Percentiles rank a stretch among this genome's conserved stretches.
phyloP scores from a whole-genome alignment of 139 green algal genomes.

The Picochlorum sp. region DNA sequence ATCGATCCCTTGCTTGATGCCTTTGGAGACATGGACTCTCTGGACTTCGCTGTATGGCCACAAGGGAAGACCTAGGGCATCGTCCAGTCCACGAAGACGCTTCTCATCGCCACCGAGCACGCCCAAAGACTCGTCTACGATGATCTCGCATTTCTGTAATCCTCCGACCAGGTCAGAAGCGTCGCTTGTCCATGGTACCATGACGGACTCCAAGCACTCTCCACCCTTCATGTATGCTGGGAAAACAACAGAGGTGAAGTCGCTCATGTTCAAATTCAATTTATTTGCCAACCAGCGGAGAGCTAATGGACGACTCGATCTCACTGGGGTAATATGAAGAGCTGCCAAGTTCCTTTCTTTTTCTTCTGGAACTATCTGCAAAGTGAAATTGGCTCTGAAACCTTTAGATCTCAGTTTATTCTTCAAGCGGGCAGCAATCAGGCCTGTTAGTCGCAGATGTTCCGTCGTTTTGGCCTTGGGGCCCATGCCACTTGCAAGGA shows the following conservation, averaged over 20 bases:
- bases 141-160: not conserved
- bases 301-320: constrained; percentile 58
- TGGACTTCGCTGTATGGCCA: not conserved
- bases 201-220: not conserved
- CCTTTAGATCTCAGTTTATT: constrained; percentile 39
- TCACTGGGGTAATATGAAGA: constrained; percentile 76
- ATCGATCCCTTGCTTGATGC: too few species aligned
- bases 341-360: constrained; percentile 16
- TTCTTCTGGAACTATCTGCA: constrained; percentile 30
- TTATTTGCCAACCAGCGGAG: constrained; percentile 58
- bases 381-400: constrained; percentile 38
- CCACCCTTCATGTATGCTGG: constrained; percentile 10
- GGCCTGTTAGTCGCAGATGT: not conserved
- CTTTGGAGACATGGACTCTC: not conserved
- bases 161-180: constrained; percentile 5
- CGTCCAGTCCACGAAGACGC: not conserved
- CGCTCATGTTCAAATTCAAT: constrained; percentile 37
- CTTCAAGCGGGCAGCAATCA: constrained; percentile 32
- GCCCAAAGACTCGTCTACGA: not conserved
- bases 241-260: constrained; percentile 33
- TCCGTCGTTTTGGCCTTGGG: constrained; percentile 10
- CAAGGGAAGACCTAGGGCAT: not conserved
- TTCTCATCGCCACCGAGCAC: not conserved
- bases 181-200: constrained; percentile 12
- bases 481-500: constrained; percentile 28